Base-by-base conservation (phyloP, 2,329 filamentous ascomycete species). In the Helotiales sp. region DNA sequence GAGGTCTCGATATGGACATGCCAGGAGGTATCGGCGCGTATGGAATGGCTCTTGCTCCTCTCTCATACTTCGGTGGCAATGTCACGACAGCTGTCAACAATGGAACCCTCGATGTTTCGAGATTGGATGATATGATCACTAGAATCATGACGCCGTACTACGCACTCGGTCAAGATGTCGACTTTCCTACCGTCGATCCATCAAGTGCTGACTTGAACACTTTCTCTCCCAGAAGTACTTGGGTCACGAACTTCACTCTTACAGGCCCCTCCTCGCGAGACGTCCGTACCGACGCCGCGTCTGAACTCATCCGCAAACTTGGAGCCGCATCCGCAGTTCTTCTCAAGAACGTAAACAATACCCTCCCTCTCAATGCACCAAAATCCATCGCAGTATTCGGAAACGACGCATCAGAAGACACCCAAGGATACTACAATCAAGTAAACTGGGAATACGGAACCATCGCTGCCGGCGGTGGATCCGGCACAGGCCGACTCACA, bases 191-290 rank as follows among this genome's bases (percentile, higher is more conserved):
- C 5, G 36, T 64, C 9, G 62, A 63, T 27, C 64, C 62, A 10
- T 50, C 57, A 17, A 52, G 27, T n/a, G 64, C 15, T 22, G 54
- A 61, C 27, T 52, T 60, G 25, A 66, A 64, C 40, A 61, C 54
- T 3, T 62, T 64, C 53, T 58, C 57, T 7, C 61, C 61, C 13
- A 29, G 19, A 25, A 34, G 22, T 5, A 59, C 53, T 1, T 63
- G 57, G 54, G 36, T 96, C 66, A 96, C 92, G 1, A 77, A 96
- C 48, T 90, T 89, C 1, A 85, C 96, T 9, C 75, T 96, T 64
- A 96, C 96, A 69, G 92, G 92, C 12, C 17, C 53, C 6, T 38
- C 44, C 17, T 17, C 96, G 66, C 82, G 96, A 30, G 86, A 96
- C 66, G 93, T 96, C 13, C 89, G 86, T 52, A 81, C 74, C 46